These are phyloP conservation scores for Carpinus viminea DNA, from an alignment of 306 rosid genomes.

Conservation along the genomic window DNA sequence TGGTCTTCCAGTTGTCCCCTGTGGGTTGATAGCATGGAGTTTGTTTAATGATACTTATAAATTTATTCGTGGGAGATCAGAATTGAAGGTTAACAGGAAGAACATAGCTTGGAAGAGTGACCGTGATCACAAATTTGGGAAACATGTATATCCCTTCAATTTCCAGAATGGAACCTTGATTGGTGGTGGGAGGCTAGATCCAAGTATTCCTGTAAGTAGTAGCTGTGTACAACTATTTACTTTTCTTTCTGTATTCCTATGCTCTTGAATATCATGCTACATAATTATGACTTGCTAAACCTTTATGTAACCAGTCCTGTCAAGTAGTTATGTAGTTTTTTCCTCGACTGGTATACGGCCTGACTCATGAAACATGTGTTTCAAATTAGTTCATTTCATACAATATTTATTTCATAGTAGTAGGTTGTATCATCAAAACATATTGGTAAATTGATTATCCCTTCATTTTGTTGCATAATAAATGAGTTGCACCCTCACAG, in stretches of 20 bases:
- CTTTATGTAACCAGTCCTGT: slow-evolving; percentile 9
- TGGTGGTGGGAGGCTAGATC: slow-evolving; percentile 83
- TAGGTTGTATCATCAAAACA: neutral
- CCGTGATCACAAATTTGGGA: slow-evolving; percentile 84
- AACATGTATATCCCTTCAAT: slow-evolving; percentile 84
- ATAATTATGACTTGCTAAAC: slow-evolving; percentile 10
- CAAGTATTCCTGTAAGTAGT: slow-evolving; percentile 73
- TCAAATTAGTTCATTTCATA: neutral
- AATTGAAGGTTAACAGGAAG: slow-evolving; percentile 73
- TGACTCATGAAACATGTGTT: neutral
- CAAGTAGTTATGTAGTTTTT: neutral
- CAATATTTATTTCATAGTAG: neutral
- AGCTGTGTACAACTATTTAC: slow-evolving; percentile 18
- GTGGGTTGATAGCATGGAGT: slow-evolving; percentile 98
- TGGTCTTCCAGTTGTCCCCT: slow-evolving; percentile 76
- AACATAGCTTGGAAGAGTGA: slow-evolving; percentile 97
- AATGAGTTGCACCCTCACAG: neutral
- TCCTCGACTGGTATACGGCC: neutral
- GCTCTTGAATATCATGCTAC: slow-evolving; percentile 7
- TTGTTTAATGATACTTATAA: slow-evolving; percentile 79
- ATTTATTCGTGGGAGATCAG: slow-evolving; percentile 63
- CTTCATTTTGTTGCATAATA: slow-evolving; percentile 1
- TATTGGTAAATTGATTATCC: neutral
- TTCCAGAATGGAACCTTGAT: slow-evolving; percentile 88
- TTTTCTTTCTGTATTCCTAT: neutral